These are phyloP conservation scores for Aegilops tauschii DNA, from an alignment of 176 grass and related monocot species.

Conservation along the genomic window DNA sequence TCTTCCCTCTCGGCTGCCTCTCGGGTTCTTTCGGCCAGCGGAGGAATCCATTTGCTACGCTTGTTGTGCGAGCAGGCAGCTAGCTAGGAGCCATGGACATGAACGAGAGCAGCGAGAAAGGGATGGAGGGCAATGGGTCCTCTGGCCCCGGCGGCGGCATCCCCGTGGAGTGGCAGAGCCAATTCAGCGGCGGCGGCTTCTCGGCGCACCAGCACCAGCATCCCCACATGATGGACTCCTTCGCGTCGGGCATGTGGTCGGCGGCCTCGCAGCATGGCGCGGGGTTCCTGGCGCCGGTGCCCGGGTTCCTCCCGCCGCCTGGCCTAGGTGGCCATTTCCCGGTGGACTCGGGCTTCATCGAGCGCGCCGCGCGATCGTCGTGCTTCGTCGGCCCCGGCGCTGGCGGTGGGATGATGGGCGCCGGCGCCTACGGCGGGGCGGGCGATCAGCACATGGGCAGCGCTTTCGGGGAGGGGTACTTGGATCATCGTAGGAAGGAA, in stretches of 20 bases:
- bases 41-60: neutral
- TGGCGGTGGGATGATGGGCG: slow-evolving; percentile 23
- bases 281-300: slow-evolving; percentile 46
- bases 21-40: neutral
- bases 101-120: slow-evolving; percentile 50
- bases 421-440: slow-evolving; percentile 13
- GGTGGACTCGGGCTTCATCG: slow-evolving; percentile 77
- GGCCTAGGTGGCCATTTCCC: slow-evolving; percentile 59
- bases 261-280: slow-evolving; percentile 37
- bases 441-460: slow-evolving; percentile 40
- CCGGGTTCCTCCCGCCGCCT: slow-evolving; percentile 42
- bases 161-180: slow-evolving; percentile 54
- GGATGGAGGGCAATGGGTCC: slow-evolving; percentile 47
- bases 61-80: neutral
- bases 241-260: slow-evolving; percentile 51
- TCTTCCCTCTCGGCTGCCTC: slow-evolving; percentile 18
- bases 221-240: slow-evolving; percentile 50
- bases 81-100: slow-evolving; percentile 40
- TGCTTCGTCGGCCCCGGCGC: slow-evolving; percentile 47
- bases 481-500: slow-evolving; percentile 39
- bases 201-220: slow-evolving; percentile 14
- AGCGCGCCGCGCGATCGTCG: slow-evolving; percentile 66
- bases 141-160: slow-evolving; percentile 32
- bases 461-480: slow-evolving; percentile 34
- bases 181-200: slow-evolving; percentile 39